Evolutionary conservation across 2,329 filamentous ascomycete species (phyloP).

Genomic region (Trichoderma lentiforme): DNA sequence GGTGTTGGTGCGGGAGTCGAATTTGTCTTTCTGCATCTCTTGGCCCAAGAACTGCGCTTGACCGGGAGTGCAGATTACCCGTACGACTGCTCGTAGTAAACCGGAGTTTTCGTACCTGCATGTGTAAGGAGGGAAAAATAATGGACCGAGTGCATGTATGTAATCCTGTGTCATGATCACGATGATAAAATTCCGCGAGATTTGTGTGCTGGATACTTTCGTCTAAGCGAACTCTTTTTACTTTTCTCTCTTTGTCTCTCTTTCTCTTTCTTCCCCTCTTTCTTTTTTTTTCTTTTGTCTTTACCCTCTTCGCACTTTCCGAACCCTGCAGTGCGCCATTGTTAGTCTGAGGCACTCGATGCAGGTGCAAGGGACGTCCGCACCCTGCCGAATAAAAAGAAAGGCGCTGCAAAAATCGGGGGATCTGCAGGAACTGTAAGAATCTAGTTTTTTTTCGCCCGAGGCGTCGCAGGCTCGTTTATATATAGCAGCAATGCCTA

Average conservation of each 20-base stretch:
- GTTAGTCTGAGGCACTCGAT: background rate
- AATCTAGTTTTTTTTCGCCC: background rate
- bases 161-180: background rate
- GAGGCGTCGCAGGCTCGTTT: background rate
- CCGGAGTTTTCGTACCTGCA: background rate
- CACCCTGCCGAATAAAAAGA: background rate
- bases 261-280: background rate
- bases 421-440: slow-evolving; percentile 9
- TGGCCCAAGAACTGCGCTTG: background rate
- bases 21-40: background rate
- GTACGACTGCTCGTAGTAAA: background rate
- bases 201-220: background rate
- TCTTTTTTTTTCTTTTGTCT: background rate
- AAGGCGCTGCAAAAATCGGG: background rate
- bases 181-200: background rate
- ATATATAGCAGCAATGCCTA: background rate
- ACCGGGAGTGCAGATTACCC: background rate
- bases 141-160: background rate
- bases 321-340: slow-evolving; percentile 1
- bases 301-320: background rate
- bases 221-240: background rate
- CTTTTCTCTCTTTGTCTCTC: background rate
- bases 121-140: background rate
- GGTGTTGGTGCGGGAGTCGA: background rate
- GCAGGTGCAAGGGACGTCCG: background rate